Evolutionary conservation across 352 stramenopile genomes (phyloP), one percentile per base, ranked within the genome.

Genomic region (Phytopythium ostracodes): DNA sequence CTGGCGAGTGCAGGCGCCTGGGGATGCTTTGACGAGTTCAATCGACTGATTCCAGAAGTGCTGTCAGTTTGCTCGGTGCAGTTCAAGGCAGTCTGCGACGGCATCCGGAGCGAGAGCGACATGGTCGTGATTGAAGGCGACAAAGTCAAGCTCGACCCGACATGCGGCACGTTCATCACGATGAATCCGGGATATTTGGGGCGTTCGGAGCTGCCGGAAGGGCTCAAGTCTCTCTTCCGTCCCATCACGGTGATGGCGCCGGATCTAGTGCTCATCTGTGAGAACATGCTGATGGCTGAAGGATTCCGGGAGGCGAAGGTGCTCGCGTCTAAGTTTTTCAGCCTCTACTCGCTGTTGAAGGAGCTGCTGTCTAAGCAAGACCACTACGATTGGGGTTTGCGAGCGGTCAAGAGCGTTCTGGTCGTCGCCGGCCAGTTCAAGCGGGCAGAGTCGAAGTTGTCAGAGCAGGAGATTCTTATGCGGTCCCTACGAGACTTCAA

Each of bases 201-300:
- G 0, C 81, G 95, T 15, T 97, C 88, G 3, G 94, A 98, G 72
- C 79, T 98, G 1, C 96, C 96, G 1, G 95, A 98, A 70, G 94
- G 93, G 1, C 77, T 98, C 17, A 98, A 98, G 72, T 91, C 92
- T 11, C 74, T 98, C 0, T 98, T 98, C 59, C 88, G 96, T 36
- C 94, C 96, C 0, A 98, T 98, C 70, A 98, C 93, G 1, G 92
- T 98, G 31, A 98, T 98, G 91, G 88, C 97, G 12, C 95, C 95
- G 0, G 93, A 98, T 62, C 75, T 98, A n/a, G 88, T 98, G 12
- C 76, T 98, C 18, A 98, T 98, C 51, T 98, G 91, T 60, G 96
- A 98, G 74, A 98, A 98, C 62, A 98, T 98, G 91, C 81, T 98
- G 18, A 98, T 98, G 94, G 93, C 92, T 17, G 90, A 98, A 65